Base-by-base conservation (phyloP, 2,329 filamentous ascomycete genomes). In the Ophiognomonia clavigignenti-juglandacearum region DNA sequence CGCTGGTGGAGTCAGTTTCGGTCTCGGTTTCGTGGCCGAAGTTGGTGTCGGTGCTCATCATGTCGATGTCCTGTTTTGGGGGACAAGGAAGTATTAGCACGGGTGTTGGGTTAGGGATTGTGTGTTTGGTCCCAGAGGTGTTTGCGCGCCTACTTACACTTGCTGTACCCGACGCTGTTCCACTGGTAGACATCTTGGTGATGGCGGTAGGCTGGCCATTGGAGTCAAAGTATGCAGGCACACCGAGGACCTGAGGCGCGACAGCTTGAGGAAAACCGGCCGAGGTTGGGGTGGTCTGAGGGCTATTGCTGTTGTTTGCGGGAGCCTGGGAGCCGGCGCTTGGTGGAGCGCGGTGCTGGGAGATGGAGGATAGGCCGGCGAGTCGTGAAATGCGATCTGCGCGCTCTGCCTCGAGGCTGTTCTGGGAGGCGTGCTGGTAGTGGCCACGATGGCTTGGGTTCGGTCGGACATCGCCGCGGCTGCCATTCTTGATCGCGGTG, bases 341-440 rank as follows among this genome's bases (percentile, higher is more conserved):
- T 6, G 67, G 59, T 9, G 69, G 65, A 24, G 79, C 73, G 52
- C 87, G 83, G 36, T 85, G 76, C n/a, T 88, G 87, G 14, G 86
- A 84, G 48, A 96, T 84, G 47, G 88, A 83, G 64, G 95, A 90
- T 31, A 96, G 80, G n/a, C 92, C 92, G 11, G 91, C 88, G 19
- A 96, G 82, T 42, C 92, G 90, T 36, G 90, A 96, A 66, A 97
- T 96, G 60, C 92, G 90, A 67, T 96, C 91, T 53, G 89, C 90
- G 57, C 91, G 88, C 66, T 96, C 91, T 53, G 90, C 90, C 59
- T 96, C 91, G 51, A 93, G 82, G 59, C 85, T 92, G 55, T 80
- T 85, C 45, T 80, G 79, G 18, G 83, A 85, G 6, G 80, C 67
- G 56, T 77, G 71, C 57, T 78, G 74, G 59, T 81, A 67, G 63